Conservation (phyloP, 805 yeast genomes). For the Candida rishiriensis region DNA sequence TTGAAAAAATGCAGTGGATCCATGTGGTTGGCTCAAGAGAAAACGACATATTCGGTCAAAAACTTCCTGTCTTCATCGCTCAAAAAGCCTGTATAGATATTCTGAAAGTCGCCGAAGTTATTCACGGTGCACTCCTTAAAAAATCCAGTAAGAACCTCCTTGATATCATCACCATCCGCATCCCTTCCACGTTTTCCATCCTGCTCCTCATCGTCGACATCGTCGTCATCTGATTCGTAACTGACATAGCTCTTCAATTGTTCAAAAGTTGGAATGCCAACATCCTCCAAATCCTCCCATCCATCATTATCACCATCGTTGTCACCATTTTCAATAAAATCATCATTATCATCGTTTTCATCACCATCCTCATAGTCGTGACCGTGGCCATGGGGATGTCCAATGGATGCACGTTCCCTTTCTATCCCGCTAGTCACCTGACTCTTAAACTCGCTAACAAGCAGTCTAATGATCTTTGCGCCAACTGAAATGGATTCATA, state of each 20-base stretch:
- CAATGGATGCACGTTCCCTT: slow-evolving; percentile 31
- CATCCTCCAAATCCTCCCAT: slow-evolving; percentile 76
- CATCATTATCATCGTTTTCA: slow-evolving; percentile 34
- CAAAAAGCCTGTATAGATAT: slow-evolving; percentile 40
- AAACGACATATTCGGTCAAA: slow-evolving; percentile 40
- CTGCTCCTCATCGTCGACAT: slow-evolving; percentile 31
- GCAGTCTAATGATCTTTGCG: slow-evolving; percentile 65
- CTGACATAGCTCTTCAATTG: slow-evolving; percentile 52
- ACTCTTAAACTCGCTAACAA: slow-evolving; percentile 63
- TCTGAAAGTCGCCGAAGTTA: slow-evolving; percentile 47
- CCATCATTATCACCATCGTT: slow-evolving; percentile 47
- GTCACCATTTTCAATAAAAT: slow-evolving; percentile 35
- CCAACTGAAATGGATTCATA: slow-evolving; percentile 66
- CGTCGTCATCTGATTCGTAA: slow-evolving; percentile 17
- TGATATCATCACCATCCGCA: slow-evolving; percentile 27
- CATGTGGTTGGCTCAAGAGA: slow-evolving; percentile 12
- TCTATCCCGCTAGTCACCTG: slow-evolving; percentile 44
- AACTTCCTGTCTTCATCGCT: slow-evolving; percentile 50
- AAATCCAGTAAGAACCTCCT: slow-evolving; percentile 42
- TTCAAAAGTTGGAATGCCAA: slow-evolving; percentile 59
- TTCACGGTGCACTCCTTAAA: slow-evolving; percentile 52
- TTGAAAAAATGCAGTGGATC: neutral
- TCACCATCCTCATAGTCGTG: slow-evolving; percentile 9
- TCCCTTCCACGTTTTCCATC: slow-evolving; percentile 22
- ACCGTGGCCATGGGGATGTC: slow-evolving; percentile 9